Percentiles rank a stretch among this genome's conserved stretches.
Evolutionary conservation across 2,329 filamentous ascomycete species (phyloP).

Genomic region (Aspergillus vadensis): DNA sequence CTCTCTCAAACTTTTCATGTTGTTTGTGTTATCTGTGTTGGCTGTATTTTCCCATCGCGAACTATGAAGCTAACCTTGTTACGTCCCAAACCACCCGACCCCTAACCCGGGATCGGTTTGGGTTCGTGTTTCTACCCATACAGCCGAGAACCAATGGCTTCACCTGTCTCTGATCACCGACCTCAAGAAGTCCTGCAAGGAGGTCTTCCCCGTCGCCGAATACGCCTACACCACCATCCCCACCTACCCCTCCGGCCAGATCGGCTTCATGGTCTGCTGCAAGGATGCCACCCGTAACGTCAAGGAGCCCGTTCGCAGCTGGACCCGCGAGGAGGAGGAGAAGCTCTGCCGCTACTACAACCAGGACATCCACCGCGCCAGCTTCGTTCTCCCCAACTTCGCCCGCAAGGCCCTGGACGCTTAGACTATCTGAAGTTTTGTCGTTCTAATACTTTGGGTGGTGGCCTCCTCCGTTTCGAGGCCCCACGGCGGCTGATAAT

Average conservation of each 20-base stretch:
- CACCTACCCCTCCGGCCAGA: conserved; percentile 98
- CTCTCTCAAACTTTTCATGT: background rate
- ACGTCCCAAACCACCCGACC: conserved; percentile 35
- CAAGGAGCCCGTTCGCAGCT: conserved; percentile 78
- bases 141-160: conserved; percentile 99
- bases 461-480: conserved; percentile 9
- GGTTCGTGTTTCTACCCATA: conserved; percentile 27
- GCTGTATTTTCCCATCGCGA: conserved; percentile 12
- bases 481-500: conserved; percentile 15
- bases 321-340: conserved; percentile 85
- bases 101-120: conserved; percentile 33
- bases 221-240: conserved; percentile 99
- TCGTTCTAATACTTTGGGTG: conserved; percentile 12
- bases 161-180: conserved; percentile 90
- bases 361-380: conserved; percentile 91
- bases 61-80: conserved; percentile 27
- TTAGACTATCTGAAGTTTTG: conserved; percentile 17
- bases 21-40: background rate
- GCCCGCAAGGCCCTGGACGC: conserved; percentile 69
- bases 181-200: conserved; percentile 94
- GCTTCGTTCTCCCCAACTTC: conserved; percentile 91
- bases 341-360: conserved; percentile 97
- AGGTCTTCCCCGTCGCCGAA: conserved; percentile 96
- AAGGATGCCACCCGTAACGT: conserved; percentile 87
- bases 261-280: conserved; percentile 99